Evolutionary conservation across 1,284 basidiomycete species (phyloP).

Genomic region (Paramarasmius palmivorus): DNA sequence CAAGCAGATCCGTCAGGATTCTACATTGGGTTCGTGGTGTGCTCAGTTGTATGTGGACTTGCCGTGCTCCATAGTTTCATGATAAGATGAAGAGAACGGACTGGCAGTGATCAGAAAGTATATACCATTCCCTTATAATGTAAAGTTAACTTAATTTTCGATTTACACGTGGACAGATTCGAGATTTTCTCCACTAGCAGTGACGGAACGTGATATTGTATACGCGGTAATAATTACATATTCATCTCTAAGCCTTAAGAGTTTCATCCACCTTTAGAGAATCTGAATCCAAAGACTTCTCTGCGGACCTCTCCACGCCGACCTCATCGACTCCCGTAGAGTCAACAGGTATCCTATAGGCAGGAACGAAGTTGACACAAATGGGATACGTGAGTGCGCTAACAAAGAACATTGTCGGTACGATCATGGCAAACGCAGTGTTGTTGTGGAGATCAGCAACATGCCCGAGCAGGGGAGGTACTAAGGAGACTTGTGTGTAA

Average conservation of each 20-base stretch:
- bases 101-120: too few species aligned
- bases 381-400: constrained; percentile 28
- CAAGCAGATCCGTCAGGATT: constrained; percentile 69
- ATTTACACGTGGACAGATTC: too few species aligned
- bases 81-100: constrained; percentile 67
- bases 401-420: constrained; percentile 31
- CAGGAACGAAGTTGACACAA: constrained; percentile 31
- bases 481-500: constrained; percentile 12
- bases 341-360: constrained; percentile 29
- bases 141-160: too few species aligned
- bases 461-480: constrained; percentile 31
- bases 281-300: background rate
- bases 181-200: too few species aligned
- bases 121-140: too few species aligned
- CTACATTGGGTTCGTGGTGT: constrained; percentile 70
- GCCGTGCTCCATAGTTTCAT: constrained; percentile 69
- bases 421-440: constrained; percentile 33
- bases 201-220: too few species aligned
- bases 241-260: too few species aligned
- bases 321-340: constrained; percentile 17
- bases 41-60: constrained; percentile 56
- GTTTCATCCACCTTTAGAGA: background rate
- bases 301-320: background rate
- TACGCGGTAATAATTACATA: too few species aligned
- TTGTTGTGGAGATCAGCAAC: constrained; percentile 32